Evolutionary conservation across 2,329 filamentous ascomycete species (phyloP).

Genomic region (Microsporum ferrugineum): DNA sequence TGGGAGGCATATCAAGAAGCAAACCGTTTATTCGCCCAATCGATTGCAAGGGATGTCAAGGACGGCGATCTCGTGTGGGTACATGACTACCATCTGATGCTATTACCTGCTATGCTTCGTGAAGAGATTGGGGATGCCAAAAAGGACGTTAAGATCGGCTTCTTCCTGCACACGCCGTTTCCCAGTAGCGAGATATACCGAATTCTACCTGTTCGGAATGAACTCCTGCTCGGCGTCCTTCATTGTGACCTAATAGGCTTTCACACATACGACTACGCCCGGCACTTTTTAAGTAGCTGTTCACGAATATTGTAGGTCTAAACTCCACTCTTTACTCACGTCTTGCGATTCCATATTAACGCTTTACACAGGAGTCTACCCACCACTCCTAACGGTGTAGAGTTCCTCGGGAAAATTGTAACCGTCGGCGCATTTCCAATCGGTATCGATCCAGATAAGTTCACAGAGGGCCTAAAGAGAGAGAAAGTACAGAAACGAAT

Average conservation of each 20-base stretch:
- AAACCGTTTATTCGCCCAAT: constrained; percentile 82
- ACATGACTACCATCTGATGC: constrained; percentile 97
- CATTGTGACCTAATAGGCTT: constrained; percentile 95
- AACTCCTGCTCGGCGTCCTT: constrained; percentile 73
- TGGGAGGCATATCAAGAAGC: constrained; percentile 91
- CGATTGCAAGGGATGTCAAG: constrained; percentile 73
- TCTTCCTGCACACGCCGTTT: constrained; percentile 96
- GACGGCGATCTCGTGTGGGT: constrained; percentile 97
- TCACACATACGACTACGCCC: constrained; percentile 98
- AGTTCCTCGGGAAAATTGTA: constrained; percentile 77
- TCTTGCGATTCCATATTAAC: neutral
- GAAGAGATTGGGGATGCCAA: constrained; percentile 70
- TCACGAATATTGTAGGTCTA: constrained; percentile 71
- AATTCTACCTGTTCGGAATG: constrained; percentile 83
- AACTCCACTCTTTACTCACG: neutral
- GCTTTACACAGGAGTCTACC: constrained; percentile 30
- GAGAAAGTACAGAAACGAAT: constrained; percentile 82
- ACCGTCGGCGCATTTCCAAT: constrained; percentile 94
- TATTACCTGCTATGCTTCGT: constrained; percentile 87
- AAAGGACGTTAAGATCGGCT: constrained; percentile 93
- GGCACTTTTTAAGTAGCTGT: constrained; percentile 92
- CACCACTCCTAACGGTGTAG: constrained; percentile 86
- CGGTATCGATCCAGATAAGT: constrained; percentile 94
- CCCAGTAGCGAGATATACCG: constrained; percentile 95
- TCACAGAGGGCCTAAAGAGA: constrained; percentile 76